Conservation (phyloP, 768 basidiomycete genomes). For the Boletus eberwhitei region DNA sequence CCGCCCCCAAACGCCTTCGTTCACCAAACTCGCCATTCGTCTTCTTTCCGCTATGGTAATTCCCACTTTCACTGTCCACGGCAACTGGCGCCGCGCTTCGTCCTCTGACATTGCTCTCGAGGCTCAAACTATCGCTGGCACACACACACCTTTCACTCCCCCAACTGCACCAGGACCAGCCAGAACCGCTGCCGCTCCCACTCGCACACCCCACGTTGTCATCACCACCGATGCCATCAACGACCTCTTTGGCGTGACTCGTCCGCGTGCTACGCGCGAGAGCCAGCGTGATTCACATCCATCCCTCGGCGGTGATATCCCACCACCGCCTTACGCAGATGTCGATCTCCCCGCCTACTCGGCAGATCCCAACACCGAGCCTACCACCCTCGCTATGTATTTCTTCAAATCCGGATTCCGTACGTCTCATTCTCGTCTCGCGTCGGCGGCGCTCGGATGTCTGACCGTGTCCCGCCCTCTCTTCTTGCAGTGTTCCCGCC, state of each 20-base stretch:
- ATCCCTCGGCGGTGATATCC: not conserved
- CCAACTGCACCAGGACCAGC: slow-evolving; percentile 6
- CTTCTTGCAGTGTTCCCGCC: slow-evolving; percentile 42
- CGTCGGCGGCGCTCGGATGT: not conserved
- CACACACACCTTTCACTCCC: not conserved
- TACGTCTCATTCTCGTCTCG: slow-evolving; percentile 27
- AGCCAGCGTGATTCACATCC: slow-evolving; percentile 30
- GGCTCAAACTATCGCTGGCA: slow-evolving; percentile 13
- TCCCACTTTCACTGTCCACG: slow-evolving; percentile 6
- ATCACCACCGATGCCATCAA: slow-evolving; percentile 16
- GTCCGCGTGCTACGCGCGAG: slow-evolving; percentile 24
- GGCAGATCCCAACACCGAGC: slow-evolving; percentile 30
- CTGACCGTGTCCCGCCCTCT: not conserved
- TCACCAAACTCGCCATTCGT: not conserved
- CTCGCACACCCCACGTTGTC: not conserved
- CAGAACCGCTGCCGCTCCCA: slow-evolving; percentile 1
- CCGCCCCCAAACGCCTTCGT: not conserved
- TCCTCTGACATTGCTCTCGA: slow-evolving; percentile 12
- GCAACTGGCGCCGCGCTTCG: slow-evolving; percentile 14
- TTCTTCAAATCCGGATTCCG: slow-evolving; percentile 51
- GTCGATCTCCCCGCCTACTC: slow-evolving; percentile 35
- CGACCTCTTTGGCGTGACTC: slow-evolving; percentile 30
- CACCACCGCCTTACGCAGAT: slow-evolving; percentile 33
- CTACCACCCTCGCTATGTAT: slow-evolving; percentile 43
- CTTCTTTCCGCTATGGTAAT: not conserved